Conservation (phyloP, 2,329 filamentous ascomycete species). For the Trichoderma sp. region DNA sequence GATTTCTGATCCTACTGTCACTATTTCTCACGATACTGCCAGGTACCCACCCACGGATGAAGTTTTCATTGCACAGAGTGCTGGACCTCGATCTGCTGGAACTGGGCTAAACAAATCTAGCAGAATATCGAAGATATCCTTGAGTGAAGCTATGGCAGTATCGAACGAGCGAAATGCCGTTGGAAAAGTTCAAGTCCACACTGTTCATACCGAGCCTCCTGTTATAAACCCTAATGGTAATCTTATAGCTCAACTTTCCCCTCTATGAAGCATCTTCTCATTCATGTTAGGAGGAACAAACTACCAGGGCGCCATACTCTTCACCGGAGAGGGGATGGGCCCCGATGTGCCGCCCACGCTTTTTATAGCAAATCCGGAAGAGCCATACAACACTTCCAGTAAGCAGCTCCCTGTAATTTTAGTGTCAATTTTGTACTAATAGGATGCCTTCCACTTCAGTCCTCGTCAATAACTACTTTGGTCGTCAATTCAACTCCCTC, state of each 20-base stretch:
- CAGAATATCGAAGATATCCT: constrained; percentile 52
- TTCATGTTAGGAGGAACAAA: constrained; percentile 50
- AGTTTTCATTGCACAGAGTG: constrained; percentile 57
- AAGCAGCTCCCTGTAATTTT: neutral
- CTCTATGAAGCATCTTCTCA: neutral
- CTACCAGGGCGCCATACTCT: constrained; percentile 54
- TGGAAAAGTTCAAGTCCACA: constrained; percentile 47
- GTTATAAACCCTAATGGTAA: constrained; percentile 57
- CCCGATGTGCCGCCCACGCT: constrained; percentile 37
- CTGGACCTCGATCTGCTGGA: constrained; percentile 48
- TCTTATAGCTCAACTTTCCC: fast-evolving
- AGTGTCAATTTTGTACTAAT: neutral
- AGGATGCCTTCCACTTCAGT: neutral
- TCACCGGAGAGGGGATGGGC: constrained; percentile 56
- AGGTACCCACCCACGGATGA: constrained; percentile 48
- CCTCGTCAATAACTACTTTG: constrained; percentile 48
- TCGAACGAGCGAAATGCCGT: constrained; percentile 44
- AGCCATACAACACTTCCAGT: constrained; percentile 26
- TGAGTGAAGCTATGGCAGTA: constrained; percentile 49
- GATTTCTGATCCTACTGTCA: neutral
- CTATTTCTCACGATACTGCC: neutral
- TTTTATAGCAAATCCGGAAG: constrained; percentile 36
- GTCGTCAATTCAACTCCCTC: constrained; percentile 52
- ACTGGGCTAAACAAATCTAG: constrained; percentile 53
- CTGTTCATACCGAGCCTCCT: constrained; percentile 48